These are phyloP conservation scores for Ambrosiella beaveri DNA, from an alignment of 2,329 filamentous ascomycete genomes.

Conservation along the genomic window DNA sequence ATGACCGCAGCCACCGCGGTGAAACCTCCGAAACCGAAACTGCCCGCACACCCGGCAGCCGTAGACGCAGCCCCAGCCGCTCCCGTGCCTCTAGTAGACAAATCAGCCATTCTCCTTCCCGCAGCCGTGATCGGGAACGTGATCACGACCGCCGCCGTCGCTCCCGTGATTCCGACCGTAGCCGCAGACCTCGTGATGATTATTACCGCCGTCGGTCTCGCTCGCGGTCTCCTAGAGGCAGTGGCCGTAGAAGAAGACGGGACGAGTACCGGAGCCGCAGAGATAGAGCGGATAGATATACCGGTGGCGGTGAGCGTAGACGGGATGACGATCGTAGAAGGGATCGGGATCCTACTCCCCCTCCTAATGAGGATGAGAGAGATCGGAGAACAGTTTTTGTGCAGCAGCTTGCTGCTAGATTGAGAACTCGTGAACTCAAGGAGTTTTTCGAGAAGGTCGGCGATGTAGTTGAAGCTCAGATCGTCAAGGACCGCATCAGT, in stretches of 20 bases:
- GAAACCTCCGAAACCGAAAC: slow-evolving; percentile 37
- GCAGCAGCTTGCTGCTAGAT: slow-evolving; percentile 86
- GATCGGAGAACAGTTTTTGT: slow-evolving; percentile 96
- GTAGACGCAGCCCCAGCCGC: slow-evolving; percentile 22
- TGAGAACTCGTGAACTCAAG: slow-evolving; percentile 83
- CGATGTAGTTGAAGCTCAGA: slow-evolving; percentile 90
- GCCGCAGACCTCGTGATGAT: slow-evolving; percentile 39
- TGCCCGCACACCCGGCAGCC: slow-evolving; percentile 34
- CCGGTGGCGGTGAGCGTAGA: slow-evolving; percentile 34
- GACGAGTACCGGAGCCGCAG: slow-evolving; percentile 26
- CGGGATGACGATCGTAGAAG: slow-evolving; percentile 30
- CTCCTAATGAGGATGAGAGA: slow-evolving; percentile 85
- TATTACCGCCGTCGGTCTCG: slow-evolving; percentile 57
- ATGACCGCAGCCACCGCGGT: slow-evolving; percentile 26
- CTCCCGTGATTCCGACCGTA: slow-evolving; percentile 64
- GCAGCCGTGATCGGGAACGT: slow-evolving; percentile 30
- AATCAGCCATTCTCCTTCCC: slow-evolving; percentile 37
- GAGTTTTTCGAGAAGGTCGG: slow-evolving; percentile 92
- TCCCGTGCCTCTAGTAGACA: slow-evolving; percentile 38
- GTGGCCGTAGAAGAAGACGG: slow-evolving; percentile 15
- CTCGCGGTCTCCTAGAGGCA: slow-evolving; percentile 50
- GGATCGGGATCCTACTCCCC: slow-evolving; percentile 35
- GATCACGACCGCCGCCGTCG: slow-evolving; percentile 46
- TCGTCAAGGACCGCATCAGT: slow-evolving; percentile 94
- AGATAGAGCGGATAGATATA: slow-evolving; percentile 30